Conservation (phyloP, 208 protist genomes). For the Crithidia acanthocephali region DNA sequence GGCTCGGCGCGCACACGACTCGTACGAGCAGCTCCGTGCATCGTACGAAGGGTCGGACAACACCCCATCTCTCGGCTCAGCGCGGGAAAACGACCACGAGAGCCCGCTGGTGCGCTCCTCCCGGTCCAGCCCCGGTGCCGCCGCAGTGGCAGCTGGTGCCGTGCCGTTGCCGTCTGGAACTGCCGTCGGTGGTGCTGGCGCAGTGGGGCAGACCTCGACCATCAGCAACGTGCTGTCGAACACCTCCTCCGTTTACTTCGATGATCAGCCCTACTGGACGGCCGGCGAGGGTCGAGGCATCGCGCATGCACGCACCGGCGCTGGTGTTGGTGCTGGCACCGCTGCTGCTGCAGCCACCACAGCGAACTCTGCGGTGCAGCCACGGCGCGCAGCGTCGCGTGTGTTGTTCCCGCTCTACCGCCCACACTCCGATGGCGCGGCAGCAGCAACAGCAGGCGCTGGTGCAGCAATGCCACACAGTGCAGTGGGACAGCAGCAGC, state of each 20-base stretch:
- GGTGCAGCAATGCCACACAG: too few species aligned
- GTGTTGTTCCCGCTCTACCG: conserved; percentile 1
- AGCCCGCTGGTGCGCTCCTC: conserved; percentile 6
- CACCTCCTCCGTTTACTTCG: conserved; percentile 35
- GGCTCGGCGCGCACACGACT: neutral
- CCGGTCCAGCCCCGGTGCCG: neutral
- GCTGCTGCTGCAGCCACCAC: conserved; percentile 1
- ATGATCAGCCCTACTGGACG: conserved; percentile 19
- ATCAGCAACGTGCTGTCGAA: conserved; percentile 20
- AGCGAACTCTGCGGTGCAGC: neutral
- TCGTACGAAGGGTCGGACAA: neutral
- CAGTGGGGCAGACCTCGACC: neutral
- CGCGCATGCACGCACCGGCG: neutral
- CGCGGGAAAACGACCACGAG: neutral
- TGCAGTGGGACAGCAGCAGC: too few species aligned
- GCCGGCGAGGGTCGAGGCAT: neutral
- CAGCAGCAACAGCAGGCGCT: too few species aligned
- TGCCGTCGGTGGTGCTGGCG: neutral
- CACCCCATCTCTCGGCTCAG: conserved; percentile 4
- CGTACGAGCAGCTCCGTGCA: neutral
- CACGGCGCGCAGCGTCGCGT: neutral
- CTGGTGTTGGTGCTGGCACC: neutral
- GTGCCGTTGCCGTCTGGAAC: conserved; percentile 6
- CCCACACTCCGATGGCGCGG: neutral
- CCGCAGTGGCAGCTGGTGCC: neutral